Evolutionary conservation across 2,329 filamentous ascomycete species (phyloP), one percentile per base, ranked within the genome.

Genomic region (Sclerotinia sclerotiorum): DNA sequence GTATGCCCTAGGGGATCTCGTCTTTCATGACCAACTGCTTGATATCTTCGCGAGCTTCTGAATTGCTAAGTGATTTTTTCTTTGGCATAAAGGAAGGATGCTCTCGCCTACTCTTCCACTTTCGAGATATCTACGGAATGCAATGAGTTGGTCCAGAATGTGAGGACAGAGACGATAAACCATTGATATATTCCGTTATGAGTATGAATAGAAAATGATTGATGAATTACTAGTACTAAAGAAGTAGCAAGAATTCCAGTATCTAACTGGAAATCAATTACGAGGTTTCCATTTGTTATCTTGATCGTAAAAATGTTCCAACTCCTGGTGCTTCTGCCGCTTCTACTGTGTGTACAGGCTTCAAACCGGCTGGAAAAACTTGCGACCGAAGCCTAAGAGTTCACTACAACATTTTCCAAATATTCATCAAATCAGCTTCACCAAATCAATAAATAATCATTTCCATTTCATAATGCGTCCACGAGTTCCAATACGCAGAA

Each of bases 401-500:
- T 57, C 4, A 57, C 49, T 44, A 5, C 55, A 42, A 63, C 32
- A 63, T 51, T 62, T 51, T 21, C 44, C 44, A 49, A 51, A 11
- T 2, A 24, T 24, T 46, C 10, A n/a, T 15, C 24, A 21, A 21
- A 54, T 27, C 39, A 17, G 39, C 39, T 61, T 48, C 57, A 24
- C 0, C 29, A 32, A 46, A 46, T 7, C 51, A 48, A 1, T 19
- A 24, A 58, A 13, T 42, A 17, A 66, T 35, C 3, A 57, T 21
- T n/a, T 46, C 21, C 29, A 35, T 24, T 13, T 42, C 35, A 65
- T 49, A 48, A 77, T 77, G 75, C 74, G 72, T 39, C 77, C 77
- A 69, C 78, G 78, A 51, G 69, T 77, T 46, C 72, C 75, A 56
- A 68, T 78, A 48, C 74, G 79, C 69, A 80, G 81, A 74, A 80